Conservation (phyloP, 805 yeast genomes). For the Myxozyma mucilagina region DNA sequence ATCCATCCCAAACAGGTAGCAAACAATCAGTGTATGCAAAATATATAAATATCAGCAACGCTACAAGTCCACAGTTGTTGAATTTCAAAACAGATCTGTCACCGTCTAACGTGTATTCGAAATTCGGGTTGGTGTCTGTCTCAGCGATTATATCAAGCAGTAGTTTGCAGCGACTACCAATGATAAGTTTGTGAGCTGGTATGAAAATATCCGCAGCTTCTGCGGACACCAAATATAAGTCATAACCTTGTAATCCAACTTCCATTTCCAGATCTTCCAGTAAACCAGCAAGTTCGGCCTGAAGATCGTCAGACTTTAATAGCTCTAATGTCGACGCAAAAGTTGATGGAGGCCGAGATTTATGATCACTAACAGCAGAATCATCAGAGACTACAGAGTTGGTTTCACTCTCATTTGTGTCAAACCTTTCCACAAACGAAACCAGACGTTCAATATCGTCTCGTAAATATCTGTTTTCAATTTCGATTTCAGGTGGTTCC, state of each 20-base stretch:
- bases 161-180: constrained; percentile 21
- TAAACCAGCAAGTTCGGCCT: constrained; percentile 18
- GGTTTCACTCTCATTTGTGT: constrained; percentile 14
- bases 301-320: constrained; percentile 20
- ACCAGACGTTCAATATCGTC: constrained; percentile 54
- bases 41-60: constrained; percentile 49
- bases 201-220: constrained; percentile 28
- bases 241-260: constrained; percentile 10
- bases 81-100: constrained; percentile 10
- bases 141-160: constrained; percentile 34
- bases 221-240: constrained; percentile 18
- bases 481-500: constrained; percentile 56
- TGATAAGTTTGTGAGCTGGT: constrained; percentile 25
- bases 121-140: neutral
- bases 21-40: constrained; percentile 52
- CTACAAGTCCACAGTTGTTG: constrained; percentile 19
- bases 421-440: constrained; percentile 21
- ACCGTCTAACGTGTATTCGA: neutral
- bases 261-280: constrained; percentile 20
- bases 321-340: constrained; percentile 8
- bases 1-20: constrained; percentile 50
- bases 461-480: constrained; percentile 50
- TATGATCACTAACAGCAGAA: neutral
- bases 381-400: constrained; percentile 9
- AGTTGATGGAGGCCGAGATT: constrained; percentile 9